Evolutionary conservation across 2,329 filamentous ascomycete species (phyloP).

Genomic region (Macrophomina phaseolina): DNA sequence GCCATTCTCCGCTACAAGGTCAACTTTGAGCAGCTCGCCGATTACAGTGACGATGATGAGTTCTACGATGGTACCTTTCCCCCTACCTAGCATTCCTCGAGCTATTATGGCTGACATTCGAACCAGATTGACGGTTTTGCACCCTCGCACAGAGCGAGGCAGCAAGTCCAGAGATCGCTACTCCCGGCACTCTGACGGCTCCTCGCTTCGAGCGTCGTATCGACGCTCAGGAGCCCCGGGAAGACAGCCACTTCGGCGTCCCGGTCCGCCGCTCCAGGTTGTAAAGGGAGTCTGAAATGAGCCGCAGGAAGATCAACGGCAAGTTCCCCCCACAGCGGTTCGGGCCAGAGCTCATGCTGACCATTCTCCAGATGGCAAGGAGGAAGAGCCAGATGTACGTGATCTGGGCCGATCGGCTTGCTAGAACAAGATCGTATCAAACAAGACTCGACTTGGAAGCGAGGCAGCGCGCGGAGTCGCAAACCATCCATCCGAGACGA

Average conservation of each 20-base stretch:
- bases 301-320: constrained; percentile 21
- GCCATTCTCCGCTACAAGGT: constrained; percentile 98
- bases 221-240: constrained; percentile 42
- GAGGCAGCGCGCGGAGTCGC: constrained; percentile 19
- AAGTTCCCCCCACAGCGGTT: not conserved
- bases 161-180: constrained; percentile 67
- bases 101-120: constrained; percentile 12
- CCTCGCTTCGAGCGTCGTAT: constrained; percentile 51
- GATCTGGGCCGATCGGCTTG: constrained; percentile 26
- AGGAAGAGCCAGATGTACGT: constrained; percentile 27
- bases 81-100: no score
- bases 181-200: constrained; percentile 61
- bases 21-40: constrained; percentile 98
- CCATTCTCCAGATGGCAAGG: constrained; percentile 10
- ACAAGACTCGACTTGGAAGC: constrained; percentile 24
- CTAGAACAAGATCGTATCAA: constrained; percentile 17
- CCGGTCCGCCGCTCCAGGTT: constrained; percentile 47
- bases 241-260: constrained; percentile 34
- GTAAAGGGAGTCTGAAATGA: constrained; percentile 40
- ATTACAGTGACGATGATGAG: constrained; percentile 79
- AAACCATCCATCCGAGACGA: constrained; percentile 17
- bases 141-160: constrained; percentile 89
- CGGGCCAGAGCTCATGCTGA: not conserved
- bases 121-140: constrained; percentile 83
- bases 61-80: constrained; percentile 73